phyloP scores from a whole-genome alignment of 2,329 filamentous ascomycete species.

The Colletotrichum sp. region DNA sequence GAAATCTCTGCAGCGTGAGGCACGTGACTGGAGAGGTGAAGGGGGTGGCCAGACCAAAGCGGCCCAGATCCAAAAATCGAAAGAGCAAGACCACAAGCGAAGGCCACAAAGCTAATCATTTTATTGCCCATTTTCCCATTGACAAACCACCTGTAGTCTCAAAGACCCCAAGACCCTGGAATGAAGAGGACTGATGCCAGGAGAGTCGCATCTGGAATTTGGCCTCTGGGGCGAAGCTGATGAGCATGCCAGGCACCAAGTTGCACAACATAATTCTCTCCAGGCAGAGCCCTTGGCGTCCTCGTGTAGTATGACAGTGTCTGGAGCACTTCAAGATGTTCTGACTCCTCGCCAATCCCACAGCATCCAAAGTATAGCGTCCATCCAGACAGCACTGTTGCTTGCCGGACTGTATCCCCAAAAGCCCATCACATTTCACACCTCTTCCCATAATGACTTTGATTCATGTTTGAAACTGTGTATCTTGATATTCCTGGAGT shows the following conservation, averaged over 20 bases:
- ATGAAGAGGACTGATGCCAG: not conserved
- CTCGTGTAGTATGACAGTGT: fast-evolving
- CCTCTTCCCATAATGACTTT: too few relatives aligned
- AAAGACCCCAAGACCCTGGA: not conserved
- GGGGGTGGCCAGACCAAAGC: not conserved
- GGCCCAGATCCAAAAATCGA: not conserved
- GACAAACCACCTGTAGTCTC: not conserved
- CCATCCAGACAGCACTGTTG: fast-evolving
- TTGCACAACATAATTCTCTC: fast-evolving
- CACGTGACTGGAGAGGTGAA: not conserved
- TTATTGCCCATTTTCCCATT: not conserved
- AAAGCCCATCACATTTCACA: not conserved
- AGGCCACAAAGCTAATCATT: not conserved
- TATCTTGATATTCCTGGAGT: not conserved
- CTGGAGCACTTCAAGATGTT: not conserved
- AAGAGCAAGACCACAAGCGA: not conserved
- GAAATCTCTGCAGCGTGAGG: not conserved
- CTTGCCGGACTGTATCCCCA: not conserved
- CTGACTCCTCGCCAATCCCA: not conserved
- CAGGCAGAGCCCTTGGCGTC: fast-evolving
- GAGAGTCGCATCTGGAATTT: not conserved
- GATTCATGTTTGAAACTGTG: too few relatives aligned
- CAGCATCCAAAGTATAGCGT: not conserved
- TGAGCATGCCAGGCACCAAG: not conserved
- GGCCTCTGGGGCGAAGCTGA: not conserved